phyloP scores from a whole-genome alignment of 1,284 basidiomycete species.

The Takashimella koratensis region DNA sequence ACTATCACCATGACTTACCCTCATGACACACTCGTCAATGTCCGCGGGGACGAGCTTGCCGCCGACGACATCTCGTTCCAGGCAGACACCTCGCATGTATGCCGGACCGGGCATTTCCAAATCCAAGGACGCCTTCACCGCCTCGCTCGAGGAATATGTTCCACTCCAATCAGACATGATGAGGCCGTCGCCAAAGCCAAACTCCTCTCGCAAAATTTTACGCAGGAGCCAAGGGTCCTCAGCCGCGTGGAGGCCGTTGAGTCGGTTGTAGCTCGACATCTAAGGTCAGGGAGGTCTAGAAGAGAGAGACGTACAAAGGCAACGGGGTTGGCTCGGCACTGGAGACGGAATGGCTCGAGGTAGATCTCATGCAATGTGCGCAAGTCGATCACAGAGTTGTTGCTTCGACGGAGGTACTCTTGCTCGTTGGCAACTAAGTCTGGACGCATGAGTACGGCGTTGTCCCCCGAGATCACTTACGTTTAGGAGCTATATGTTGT shows the following conservation, averaged over 20 bases:
- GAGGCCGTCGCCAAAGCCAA: constrained; percentile 10
- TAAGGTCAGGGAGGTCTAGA: constrained; percentile 46
- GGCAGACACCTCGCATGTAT: constrained; percentile 35
- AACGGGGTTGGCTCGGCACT: constrained; percentile 53
- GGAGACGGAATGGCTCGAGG: constrained; percentile 75
- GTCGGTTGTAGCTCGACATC: constrained; percentile 54
- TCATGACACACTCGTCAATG: constrained; percentile 63
- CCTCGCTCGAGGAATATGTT: constrained; percentile 61
- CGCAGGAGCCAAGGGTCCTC: constrained; percentile 63
- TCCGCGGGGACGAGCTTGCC: constrained; percentile 64
- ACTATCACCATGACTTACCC: constrained; percentile 38
- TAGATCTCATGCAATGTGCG: constrained; percentile 77
- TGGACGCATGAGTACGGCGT: no score
- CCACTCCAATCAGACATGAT: constrained; percentile 54
- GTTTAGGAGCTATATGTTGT: constrained; percentile 14
- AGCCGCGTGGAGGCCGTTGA: constrained; percentile 65
- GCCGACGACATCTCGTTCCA: constrained; percentile 61
- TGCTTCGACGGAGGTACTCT: constrained; percentile 48
- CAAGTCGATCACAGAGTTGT: constrained; percentile 54
- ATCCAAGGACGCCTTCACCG: constrained; percentile 70
- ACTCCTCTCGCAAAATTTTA: constrained; percentile 62
- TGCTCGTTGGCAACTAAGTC: constrained; percentile 53
- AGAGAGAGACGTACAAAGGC: constrained; percentile 11
- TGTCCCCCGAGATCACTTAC: no score
- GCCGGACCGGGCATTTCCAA: constrained; percentile 55